A percentile compares a stretch with the other conserved stretches of the same genome.
phyloP scores from a whole-genome alignment of 139 green algal genomes.

The Chlamydomonas eustigma region DNA sequence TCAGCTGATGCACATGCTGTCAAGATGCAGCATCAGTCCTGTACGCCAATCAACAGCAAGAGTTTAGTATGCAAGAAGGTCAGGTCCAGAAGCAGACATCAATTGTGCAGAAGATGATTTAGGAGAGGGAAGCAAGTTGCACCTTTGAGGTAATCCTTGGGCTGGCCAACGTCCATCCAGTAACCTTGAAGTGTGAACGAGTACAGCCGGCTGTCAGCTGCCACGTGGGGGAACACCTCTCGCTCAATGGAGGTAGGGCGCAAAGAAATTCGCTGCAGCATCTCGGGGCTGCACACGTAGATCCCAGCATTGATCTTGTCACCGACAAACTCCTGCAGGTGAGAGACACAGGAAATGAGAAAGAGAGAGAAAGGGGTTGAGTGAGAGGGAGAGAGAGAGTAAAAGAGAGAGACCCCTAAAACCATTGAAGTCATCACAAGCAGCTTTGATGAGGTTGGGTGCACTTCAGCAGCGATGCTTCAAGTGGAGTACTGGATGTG shows the following conservation, averaged over 20 bases:
- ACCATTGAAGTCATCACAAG: no score
- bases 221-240: constrained; percentile 93
- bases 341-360: background rate
- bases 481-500: no score
- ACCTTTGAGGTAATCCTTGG: constrained; percentile 39
- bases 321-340: constrained; percentile 87
- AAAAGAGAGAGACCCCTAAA: no score
- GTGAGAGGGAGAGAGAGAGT: no score
- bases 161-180: constrained; percentile 99
- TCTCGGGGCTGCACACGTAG: constrained; percentile 78
- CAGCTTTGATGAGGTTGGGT: no score
- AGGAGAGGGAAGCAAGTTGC: background rate
- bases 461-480: no score
- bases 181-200: constrained; percentile 88
- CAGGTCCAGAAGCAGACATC: background rate
- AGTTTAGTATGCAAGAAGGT: background rate
- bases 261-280: constrained; percentile 92
- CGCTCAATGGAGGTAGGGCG: constrained; percentile 92
- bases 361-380: background rate
- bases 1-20: constrained; percentile 55
- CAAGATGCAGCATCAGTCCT: constrained; percentile 84
- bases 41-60: no score
- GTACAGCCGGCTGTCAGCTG: constrained; percentile 79
- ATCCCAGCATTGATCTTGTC: constrained; percentile 99
- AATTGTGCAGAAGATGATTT: background rate